Percentiles rank a stretch among this genome's conserved stretches.
phyloP scores from a whole-genome alignment of 2,329 filamentous ascomycete genomes.

The Beauveria sp. region DNA sequence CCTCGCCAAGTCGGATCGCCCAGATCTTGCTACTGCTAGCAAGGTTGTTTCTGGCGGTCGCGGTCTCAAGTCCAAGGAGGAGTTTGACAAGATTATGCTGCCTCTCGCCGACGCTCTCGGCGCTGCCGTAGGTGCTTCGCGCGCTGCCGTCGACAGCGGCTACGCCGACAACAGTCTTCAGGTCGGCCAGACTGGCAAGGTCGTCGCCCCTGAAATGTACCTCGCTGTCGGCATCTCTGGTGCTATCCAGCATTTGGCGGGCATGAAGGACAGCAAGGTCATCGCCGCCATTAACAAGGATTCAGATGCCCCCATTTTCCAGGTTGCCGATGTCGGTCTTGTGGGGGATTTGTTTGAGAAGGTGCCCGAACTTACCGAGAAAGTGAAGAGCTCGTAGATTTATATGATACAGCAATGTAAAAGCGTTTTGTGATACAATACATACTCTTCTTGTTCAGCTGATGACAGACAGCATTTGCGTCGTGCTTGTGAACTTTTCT shows the following conservation, averaged over 20 bases:
- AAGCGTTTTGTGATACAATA: conserved; percentile 20
- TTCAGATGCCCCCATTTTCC: conserved; percentile 92
- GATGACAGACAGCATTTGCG: conserved; percentile 50
- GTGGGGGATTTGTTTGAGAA: conserved; percentile 94
- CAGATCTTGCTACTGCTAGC: conserved; percentile 82
- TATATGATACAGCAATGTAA: conserved; percentile 17
- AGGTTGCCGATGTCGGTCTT: conserved; percentile 90
- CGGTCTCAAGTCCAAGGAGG: conserved; percentile 94
- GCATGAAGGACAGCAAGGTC: conserved; percentile 99
- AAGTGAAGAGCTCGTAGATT: conserved; percentile 58
- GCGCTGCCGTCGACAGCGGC: conserved; percentile 91
- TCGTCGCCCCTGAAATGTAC: conserved; percentile 92
- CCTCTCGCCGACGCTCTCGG: conserved; percentile 88
- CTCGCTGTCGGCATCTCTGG: conserved; percentile 93
- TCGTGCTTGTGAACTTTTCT: conserved; percentile 56
- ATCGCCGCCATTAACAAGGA: conserved; percentile 99
- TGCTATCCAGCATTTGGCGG: conserved; percentile 94
- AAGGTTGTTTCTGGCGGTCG: conserved; percentile 90
- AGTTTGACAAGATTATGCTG: conserved; percentile 88
- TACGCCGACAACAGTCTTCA: conserved; percentile 98
- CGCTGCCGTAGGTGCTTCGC: conserved; percentile 90
- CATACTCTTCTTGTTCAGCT: conserved; percentile 21
- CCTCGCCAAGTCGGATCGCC: conserved; percentile 85
- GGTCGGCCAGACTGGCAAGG: conserved; percentile 97
- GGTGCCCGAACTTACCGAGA: conserved; percentile 92